These are phyloP conservation scores for Pythium coloratum DNA, from an alignment of 352 stramenopile species.

Conservation along the genomic window DNA sequence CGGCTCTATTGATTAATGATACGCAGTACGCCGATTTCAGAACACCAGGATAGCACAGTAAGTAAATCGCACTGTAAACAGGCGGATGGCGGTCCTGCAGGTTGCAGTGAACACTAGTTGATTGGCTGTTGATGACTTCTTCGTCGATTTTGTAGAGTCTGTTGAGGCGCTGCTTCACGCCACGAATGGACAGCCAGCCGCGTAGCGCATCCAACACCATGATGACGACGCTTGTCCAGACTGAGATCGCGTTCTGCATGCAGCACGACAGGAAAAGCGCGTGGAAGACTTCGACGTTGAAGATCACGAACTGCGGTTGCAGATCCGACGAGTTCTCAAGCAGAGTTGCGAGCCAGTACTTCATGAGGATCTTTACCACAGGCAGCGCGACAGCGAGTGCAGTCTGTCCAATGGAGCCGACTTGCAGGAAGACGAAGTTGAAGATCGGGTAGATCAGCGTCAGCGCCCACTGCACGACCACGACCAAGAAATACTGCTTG, in stretches of 20 bases:
- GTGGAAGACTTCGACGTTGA: conserved; percentile 12
- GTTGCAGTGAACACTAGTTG: too few relatives aligned
- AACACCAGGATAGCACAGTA: too few relatives aligned
- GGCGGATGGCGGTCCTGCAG: too few relatives aligned
- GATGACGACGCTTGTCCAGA: conserved; percentile 8
- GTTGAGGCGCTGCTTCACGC: too few relatives aligned
- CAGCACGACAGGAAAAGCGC: neutral
- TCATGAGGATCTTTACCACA: neutral
- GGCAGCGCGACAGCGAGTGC: neutral
- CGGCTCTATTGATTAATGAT: too few relatives aligned
- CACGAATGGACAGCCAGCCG: neutral
- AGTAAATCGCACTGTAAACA: too few relatives aligned
- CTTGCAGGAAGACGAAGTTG: neutral
- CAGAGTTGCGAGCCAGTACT: neutral
- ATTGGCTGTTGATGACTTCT: too few relatives aligned
- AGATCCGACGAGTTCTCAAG: neutral
- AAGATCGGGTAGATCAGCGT: neutral
- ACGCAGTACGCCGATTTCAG: too few relatives aligned
- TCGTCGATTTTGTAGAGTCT: neutral
- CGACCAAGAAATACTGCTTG: neutral
- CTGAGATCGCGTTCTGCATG: conserved; percentile 3
- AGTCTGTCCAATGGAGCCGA: neutral
- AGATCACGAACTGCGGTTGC: conserved; percentile 3
- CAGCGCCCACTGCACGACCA: neutral
- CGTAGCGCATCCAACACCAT: neutral